Evolutionary conservation across 345 rosid species (phyloP).

Genomic region (Kernera saxatilis): DNA sequence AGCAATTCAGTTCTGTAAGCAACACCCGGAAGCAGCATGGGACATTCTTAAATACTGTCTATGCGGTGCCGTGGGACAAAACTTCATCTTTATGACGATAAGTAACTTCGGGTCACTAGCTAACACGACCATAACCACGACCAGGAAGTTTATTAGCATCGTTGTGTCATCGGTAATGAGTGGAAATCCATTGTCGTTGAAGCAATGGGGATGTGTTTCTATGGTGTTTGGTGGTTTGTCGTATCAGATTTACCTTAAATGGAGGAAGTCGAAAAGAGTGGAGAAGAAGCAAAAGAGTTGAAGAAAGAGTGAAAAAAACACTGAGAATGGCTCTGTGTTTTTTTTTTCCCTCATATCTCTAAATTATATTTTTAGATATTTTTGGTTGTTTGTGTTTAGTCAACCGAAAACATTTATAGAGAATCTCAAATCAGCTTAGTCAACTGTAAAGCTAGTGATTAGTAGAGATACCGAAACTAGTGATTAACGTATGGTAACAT

Average conservation of each 20-base stretch:
- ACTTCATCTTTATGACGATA: conserved; percentile 91
- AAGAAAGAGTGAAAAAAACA: conserved; percentile 1
- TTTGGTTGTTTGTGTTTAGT: background rate
- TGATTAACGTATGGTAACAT: background rate
- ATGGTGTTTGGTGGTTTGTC: conserved; percentile 96
- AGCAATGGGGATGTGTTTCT: conserved; percentile 86
- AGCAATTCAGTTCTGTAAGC: conserved; percentile 73
- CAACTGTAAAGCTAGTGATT: conserved; percentile 15
- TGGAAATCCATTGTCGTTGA: conserved; percentile 76
- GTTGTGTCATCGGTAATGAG: conserved; percentile 83
- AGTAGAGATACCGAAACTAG: background rate
- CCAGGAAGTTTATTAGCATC: conserved; percentile 89
- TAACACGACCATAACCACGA: conserved; percentile 90
- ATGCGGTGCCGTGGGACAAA: conserved; percentile 93
- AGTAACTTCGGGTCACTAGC: conserved; percentile 92
- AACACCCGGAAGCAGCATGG: conserved; percentile 87
- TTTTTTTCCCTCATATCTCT: background rate
- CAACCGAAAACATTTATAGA: background rate
- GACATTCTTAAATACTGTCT: conserved; percentile 82
- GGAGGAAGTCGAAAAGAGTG: conserved; percentile 68
- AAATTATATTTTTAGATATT: background rate
- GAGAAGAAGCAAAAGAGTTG: conserved; percentile 68
- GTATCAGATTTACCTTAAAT: conserved; percentile 87
- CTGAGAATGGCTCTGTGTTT: conserved; percentile 4
- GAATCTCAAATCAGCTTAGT: conserved; percentile 3